phyloP scores from a whole-genome alignment of 352 stramenopile genomes.

The Pythium biforme region DNA sequence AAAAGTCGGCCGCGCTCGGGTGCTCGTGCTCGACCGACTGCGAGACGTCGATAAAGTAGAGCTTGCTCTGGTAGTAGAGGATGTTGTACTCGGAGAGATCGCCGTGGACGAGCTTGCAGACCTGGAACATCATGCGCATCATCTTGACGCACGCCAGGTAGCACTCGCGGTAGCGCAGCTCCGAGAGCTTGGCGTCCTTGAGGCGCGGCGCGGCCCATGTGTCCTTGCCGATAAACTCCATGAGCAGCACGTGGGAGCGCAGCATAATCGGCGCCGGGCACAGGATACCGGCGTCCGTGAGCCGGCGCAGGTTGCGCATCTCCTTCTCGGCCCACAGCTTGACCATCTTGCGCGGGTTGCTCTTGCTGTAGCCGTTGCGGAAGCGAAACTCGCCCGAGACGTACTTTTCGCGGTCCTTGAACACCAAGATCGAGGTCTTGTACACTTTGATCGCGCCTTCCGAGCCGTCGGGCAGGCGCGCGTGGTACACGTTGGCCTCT shows the following conservation, averaged over 20 bases:
- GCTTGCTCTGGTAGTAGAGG: conserved; percentile 95
- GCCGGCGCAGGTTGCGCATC: conserved; percentile 96
- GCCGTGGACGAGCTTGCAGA: conserved; percentile 96
- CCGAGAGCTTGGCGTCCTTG: conserved; percentile 92
- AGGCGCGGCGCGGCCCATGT: conserved; percentile 94
- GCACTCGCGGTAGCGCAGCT: conserved; percentile 90
- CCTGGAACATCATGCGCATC: conserved; percentile 97
- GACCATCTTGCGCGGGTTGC: conserved; percentile 99
- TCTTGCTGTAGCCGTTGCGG: conserved; percentile 95
- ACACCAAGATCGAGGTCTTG: conserved; percentile 96
- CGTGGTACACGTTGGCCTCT: conserved; percentile 99
- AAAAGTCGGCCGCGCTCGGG: conserved; percentile 96
- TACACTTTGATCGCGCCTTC: conserved; percentile 88
- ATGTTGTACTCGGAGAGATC: conserved; percentile 99
- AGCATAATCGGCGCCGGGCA: conserved; percentile 93
- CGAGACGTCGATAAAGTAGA: conserved; percentile 99
- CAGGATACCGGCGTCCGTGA: conserved; percentile 89
- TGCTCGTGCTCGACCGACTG: conserved; percentile 99
- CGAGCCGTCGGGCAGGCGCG: conserved; percentile 58
- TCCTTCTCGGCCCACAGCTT: conserved; percentile 99
- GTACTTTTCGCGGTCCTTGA: conserved; percentile 99
- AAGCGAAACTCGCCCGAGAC: conserved; percentile 98
- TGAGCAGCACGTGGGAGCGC: conserved; percentile 97
- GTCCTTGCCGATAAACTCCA: conserved; percentile 98
- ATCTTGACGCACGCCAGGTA: conserved; percentile 96